Evolutionary conservation across 345 rosid species (phyloP).

Genomic region (Pelargonium nanum): DNA sequence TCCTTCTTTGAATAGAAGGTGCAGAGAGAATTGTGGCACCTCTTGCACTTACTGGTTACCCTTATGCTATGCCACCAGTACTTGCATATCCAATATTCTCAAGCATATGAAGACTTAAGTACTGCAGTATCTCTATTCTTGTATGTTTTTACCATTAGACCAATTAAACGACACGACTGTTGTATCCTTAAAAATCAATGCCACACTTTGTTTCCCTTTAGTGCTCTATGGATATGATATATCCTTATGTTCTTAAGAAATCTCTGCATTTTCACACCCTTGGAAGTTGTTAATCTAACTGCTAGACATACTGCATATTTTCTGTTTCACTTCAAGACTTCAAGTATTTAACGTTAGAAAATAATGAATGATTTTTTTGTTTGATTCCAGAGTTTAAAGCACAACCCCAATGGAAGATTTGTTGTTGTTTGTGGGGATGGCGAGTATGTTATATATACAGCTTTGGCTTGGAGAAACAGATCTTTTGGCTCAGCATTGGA

Average conservation of each 20-base stretch:
- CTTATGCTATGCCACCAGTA: too few relatives aligned
- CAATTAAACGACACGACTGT: too few relatives aligned
- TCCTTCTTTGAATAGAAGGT: too few relatives aligned
- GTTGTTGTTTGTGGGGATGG: constrained; percentile 96
- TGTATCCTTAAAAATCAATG: too few relatives aligned
- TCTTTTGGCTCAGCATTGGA: constrained; percentile 89
- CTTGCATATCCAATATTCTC: too few relatives aligned
- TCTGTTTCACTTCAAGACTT: neutral
- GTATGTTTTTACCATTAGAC: too few relatives aligned
- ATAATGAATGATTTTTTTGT: neutral
- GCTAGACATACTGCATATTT: neutral
- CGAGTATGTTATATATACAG: constrained; percentile 92
- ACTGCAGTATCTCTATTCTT: too few relatives aligned
- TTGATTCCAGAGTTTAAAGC: constrained; percentile 67
- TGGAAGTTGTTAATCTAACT: neutral
- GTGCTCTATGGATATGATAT: too few relatives aligned
- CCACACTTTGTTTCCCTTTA: too few relatives aligned
- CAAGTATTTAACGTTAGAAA: neutral
- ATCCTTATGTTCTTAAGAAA: neutral
- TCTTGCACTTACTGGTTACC: too few relatives aligned
- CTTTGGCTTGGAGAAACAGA: constrained; percentile 95
- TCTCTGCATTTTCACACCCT: neutral
- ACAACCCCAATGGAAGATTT: constrained; percentile 70
- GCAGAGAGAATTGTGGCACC: too few relatives aligned
- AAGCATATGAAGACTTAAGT: too few relatives aligned